Base-by-base conservation (phyloP, 2,329 filamentous ascomycete genomes). In the Pseudopithomyces maydicus region DNA sequence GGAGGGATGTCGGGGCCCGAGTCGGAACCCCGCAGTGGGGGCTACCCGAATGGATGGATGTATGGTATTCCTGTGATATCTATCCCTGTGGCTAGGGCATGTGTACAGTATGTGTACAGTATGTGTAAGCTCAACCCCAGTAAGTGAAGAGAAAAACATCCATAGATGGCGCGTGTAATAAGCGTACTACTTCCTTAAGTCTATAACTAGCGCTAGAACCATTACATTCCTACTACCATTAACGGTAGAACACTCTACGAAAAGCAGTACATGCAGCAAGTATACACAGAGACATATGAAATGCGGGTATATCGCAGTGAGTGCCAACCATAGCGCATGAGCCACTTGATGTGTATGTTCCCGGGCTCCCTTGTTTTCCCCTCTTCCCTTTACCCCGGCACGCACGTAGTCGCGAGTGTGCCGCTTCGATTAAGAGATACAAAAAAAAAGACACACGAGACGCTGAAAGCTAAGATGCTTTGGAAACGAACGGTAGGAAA, bases 281-380 rank as follows among this genome's bases (percentile, higher is more conserved):
- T 26, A 26, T 33, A 48, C 32, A 36, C 11, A 47, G 20, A 17
- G 46, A 45, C 43, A 47, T 29, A 41, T 23, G 35, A 47, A 36
- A 45, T 29, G 53, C 53, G 53, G 53, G 53, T 55, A 55, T 55
- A 46, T 45, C 36, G 22, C 44, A 55, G 19, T 38, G 53, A 55
- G 53, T 29, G 26, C 26, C 26, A 29, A 29, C 26, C 26, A 29
- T 29, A 29, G 26, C 26, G 53, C 50, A 15, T 32, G 19, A 35
- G 26, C 15, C 15, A 35, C n/a, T 33, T 22, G 17, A 20, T 42
- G 17, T 41, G 26, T 43, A 22, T 51, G n/a, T n/a, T n/a, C 6
- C 26, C 26, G 7, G 6, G 15, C 5, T 15, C 6, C 42, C 8
- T 32, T 20, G 6, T 20, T 26, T 39, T 29, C 26, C 26, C 46